Conservation (phyloP, 371 early-diverging fungal species). For the Blakeslea trispora region DNA sequence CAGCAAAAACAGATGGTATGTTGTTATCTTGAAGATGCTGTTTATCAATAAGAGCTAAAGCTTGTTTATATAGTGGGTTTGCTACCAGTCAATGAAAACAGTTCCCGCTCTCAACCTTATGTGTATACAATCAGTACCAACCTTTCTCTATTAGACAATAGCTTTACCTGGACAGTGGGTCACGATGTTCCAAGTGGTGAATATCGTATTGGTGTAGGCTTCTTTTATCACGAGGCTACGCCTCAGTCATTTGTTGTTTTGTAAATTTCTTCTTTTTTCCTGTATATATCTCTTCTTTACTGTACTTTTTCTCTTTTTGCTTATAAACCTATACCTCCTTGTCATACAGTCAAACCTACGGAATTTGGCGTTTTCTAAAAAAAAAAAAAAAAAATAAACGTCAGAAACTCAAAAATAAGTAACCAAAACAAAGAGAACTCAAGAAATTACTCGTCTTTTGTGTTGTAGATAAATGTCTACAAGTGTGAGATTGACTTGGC, state of each 20-base stretch:
- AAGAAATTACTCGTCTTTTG: no score
- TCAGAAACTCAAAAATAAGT: no score
- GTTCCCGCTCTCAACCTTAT: constrained; percentile 16
- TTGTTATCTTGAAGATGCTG: neutral
- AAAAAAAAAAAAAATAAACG: no score
- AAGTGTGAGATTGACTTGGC: no score
- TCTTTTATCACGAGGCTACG: constrained; percentile 23
- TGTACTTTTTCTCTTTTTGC: neutral
- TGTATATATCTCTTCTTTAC: neutral
- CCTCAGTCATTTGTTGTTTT: constrained; percentile 8
- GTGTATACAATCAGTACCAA: constrained; percentile 11
- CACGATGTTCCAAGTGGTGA: constrained; percentile 18
- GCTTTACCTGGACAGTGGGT: constrained; percentile 16
- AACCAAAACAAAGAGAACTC: no score
- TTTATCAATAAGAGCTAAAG: neutral
- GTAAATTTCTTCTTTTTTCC: neutral
- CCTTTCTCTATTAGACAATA: constrained; percentile 11
- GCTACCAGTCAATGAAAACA: constrained; percentile 5
- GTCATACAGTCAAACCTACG: no score
- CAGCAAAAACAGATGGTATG: constrained; percentile 23
- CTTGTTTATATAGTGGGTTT: constrained; percentile 17
- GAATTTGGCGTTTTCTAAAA: no score
- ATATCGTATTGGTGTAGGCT: constrained; percentile 24
- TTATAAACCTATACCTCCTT: neutral
- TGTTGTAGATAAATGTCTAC: no score